Evolutionary conservation across 2,329 filamentous ascomycete species (phyloP).

Genomic region (Fusarium luffae): DNA sequence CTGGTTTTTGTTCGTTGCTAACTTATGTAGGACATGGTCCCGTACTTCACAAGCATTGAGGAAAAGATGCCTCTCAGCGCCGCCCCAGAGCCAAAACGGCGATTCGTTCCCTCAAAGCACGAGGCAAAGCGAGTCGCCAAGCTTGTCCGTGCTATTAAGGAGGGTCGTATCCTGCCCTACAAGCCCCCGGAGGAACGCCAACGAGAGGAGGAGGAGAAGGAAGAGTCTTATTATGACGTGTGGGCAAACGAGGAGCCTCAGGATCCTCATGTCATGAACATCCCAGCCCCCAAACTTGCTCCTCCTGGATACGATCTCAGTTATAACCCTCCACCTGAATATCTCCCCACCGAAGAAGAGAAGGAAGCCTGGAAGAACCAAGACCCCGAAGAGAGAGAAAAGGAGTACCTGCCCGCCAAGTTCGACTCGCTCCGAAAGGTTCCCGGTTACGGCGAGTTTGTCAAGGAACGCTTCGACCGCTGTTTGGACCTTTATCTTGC

Average conservation of each 20-base stretch:
- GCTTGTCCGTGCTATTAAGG: conserved; percentile 92
- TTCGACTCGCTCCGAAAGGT: conserved; percentile 89
- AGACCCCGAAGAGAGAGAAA: conserved; percentile 91
- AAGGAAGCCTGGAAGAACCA: conserved; percentile 84
- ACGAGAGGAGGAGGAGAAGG: conserved; percentile 77
- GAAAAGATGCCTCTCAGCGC: conserved; percentile 96
- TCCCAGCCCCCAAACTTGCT: conserved; percentile 91
- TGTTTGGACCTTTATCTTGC: conserved; percentile 96
- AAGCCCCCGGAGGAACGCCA: conserved; percentile 75
- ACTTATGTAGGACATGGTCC: conserved; percentile 75
- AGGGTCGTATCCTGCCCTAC: conserved; percentile 93
- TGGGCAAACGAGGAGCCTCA: conserved; percentile 93
- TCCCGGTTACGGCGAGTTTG: conserved; percentile 87
- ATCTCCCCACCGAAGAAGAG: conserved; percentile 87
- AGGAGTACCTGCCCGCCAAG: conserved; percentile 85
- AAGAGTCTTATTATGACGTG: conserved; percentile 83
- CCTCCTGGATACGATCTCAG: conserved; percentile 95
- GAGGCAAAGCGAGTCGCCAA: conserved; percentile 98
- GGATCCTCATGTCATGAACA: conserved; percentile 90
- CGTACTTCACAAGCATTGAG: conserved; percentile 90
- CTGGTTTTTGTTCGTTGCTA: conserved; percentile 1
- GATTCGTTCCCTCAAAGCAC: conserved; percentile 96
- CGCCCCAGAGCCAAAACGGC: conserved; percentile 93
- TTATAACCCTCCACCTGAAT: conserved; percentile 96
- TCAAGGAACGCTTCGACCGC: conserved; percentile 96